Base-by-base conservation (phyloP, 306 rosid genomes). In the Cicer cuneatum region DNA sequence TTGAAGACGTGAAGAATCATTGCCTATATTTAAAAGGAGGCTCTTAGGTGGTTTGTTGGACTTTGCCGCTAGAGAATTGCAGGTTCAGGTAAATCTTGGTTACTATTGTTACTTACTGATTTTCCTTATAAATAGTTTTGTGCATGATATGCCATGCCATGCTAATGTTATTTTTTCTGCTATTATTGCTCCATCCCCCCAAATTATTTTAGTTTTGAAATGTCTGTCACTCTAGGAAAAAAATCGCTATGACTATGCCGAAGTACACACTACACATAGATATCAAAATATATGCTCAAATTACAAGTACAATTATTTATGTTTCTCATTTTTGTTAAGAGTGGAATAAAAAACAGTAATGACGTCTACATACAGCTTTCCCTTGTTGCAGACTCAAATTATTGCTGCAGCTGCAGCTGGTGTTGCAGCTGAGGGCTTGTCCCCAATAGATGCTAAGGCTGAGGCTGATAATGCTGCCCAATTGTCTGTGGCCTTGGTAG, bases 361-460 rank as follows among this genome's bases (percentile, higher is more conserved):
- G 65, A 69, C 75, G 42, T 72, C 76, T 82, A 83, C 82, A 81
- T 77, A 63, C 56, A 66, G 75, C 66, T 76, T 89, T 85, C 82
- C 79, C 73, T 82, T 86, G 69, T 59, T 80, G 83, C 96, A 94
- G 99, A 94, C 97, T 87, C 97, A 94, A 90, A 94, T 94, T 61
- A 94, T 94, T 83, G 99, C 99, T 77, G 95, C 97, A 6, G 99
- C 96, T 60, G 88, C 97, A 64, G 99, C 99, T 78, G 97, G 94
- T 65, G 96, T 94, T 72, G 99, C 99, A 21, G 91, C 98, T 35
- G 99, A 83, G 82, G 90, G 96, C 47, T 84, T 90, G 80, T 94
- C 99, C 66, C 96, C 99, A 61, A 72, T 52, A 62, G 96, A 88
- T 79, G 87, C 99, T 12, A 94, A 81, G 87, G 93, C 86, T 54